A percentile compares a stretch with the other conserved stretches of the same genome.
Conservation (phyloP, 805 yeast species). For the Starmerella sp. region DNA sequence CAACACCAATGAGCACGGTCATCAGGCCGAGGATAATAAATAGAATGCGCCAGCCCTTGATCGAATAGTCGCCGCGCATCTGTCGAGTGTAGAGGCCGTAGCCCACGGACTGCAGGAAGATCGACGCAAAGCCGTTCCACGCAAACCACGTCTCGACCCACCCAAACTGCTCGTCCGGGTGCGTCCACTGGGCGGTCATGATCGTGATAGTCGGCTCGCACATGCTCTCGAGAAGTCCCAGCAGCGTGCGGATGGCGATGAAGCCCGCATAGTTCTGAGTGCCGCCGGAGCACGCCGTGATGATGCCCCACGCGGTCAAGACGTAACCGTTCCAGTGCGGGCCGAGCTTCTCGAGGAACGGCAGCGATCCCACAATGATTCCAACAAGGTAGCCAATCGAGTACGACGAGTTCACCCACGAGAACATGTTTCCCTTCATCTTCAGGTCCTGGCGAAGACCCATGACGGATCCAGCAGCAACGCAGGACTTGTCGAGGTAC, state of each 20-base stretch:
- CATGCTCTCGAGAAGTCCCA: conserved; percentile 42
- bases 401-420: conserved; percentile 45
- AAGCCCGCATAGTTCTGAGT: conserved; percentile 36
- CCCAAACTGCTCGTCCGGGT: conserved; percentile 36
- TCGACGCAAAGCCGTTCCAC: conserved; percentile 34
- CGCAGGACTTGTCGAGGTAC: neutral
- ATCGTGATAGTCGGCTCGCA: conserved; percentile 49
- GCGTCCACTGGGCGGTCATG: conserved; percentile 49
- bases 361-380: conserved; percentile 39
- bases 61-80: conserved; percentile 7
- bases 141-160: conserved; percentile 36
- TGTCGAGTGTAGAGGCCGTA: conserved; percentile 16
- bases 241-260: conserved; percentile 36
- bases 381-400: conserved; percentile 46
- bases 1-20: conserved; percentile 41
- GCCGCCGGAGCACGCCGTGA: conserved; percentile 39
- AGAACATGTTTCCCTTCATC: conserved; percentile 8
- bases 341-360: conserved; percentile 40
- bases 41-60: conserved; percentile 49
- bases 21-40: conserved; percentile 50
- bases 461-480: conserved; percentile 23
- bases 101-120: conserved; percentile 24
- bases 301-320: conserved; percentile 47
- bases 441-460: conserved; percentile 6
- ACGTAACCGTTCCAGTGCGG: conserved; percentile 41